Conservation (phyloP, 1,284 basidiomycete genomes). For the Leccinum holopus region DNA sequence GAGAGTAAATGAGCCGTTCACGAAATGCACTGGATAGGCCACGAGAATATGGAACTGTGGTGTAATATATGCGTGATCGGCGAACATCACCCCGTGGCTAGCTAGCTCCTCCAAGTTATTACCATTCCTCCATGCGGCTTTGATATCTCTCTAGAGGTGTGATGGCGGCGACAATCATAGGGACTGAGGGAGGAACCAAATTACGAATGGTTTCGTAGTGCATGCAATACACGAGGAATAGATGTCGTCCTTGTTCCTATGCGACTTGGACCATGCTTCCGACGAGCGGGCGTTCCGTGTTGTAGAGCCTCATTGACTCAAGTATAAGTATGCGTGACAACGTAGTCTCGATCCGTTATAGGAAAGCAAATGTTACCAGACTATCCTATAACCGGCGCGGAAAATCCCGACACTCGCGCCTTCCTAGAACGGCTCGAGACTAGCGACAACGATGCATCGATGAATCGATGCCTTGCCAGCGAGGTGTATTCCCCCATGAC, state of each 20-base stretch:
- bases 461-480: no score
- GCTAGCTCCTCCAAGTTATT: constrained; percentile 17
- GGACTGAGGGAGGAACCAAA: constrained; percentile 13
- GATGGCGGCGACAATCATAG: constrained; percentile 20
- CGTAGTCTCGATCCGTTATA: no score
- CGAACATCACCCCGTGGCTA: constrained; percentile 17
- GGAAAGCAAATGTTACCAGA: no score
- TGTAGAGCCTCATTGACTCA: constrained; percentile 1
- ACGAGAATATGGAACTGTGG: constrained; percentile 18
- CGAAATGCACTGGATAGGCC: constrained; percentile 6
- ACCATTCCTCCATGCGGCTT: constrained; percentile 30
- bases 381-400: no score
- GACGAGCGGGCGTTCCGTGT: constrained; percentile 6
- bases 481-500: no score
- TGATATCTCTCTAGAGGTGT: constrained; percentile 28
- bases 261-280: constrained; percentile 5
- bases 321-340: no score
- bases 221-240: constrained; percentile 25
- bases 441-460: no score
- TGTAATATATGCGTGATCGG: constrained; percentile 25
- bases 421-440: no score
- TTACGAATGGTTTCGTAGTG: constrained; percentile 20
- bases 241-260: constrained; percentile 13
- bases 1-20: constrained; percentile 16
- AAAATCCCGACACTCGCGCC: no score